Base-by-base conservation (phyloP, 2,329 filamentous ascomycete genomes). In the Phaeosphaeria sp. region DNA sequence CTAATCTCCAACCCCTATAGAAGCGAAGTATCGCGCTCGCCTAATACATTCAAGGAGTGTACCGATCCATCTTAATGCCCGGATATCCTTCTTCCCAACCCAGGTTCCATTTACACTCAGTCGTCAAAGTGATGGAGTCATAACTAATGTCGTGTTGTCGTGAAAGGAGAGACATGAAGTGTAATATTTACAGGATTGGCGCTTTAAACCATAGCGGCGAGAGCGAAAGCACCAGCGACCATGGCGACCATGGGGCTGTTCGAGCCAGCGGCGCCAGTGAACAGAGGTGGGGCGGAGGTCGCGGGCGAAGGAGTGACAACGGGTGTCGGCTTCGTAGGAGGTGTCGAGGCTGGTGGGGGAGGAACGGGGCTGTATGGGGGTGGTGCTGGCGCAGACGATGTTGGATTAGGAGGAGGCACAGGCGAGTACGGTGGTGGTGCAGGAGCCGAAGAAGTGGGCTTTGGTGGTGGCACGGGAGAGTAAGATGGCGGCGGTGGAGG, bases 201-300 rank as follows among this genome's bases (percentile, higher is more conserved):
- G 5, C n/a, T 15, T 63, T 66, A 72, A 47, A 57, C 64, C 53
- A 69, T 39, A 52, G 60, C 57, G 47, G 58, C 59, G 22, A 72
- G 33, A 27, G 66, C 69, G 22, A 63, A 53, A 18, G 64, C 67
- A 57, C 64, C 69, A 59, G 64, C 68, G 33, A 72, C 49, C 33
- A 72, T 55, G 42, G 61, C 69, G 17, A 49, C 64, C 20, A 71
- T 43, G 24, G 66, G 67, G 61, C 66, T 69, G 59, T 63, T 67
- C 42, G 60, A 53, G 50, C 44, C 49, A 21, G 66, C 69, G 9
- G 65, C 67, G 46, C 69, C 69, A 55, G 66, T 69, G 62, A 57
- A 72, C 61, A 65, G 48, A 0, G 66, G 24, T 7, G 59, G 56
- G 4, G 52, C 52, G 7, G 56, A 53, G 9, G 57, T 51, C 36